Conservation (phyloP, 495 filamentous ascomycete species). For the Aspergillus incahuasiensis region DNA sequence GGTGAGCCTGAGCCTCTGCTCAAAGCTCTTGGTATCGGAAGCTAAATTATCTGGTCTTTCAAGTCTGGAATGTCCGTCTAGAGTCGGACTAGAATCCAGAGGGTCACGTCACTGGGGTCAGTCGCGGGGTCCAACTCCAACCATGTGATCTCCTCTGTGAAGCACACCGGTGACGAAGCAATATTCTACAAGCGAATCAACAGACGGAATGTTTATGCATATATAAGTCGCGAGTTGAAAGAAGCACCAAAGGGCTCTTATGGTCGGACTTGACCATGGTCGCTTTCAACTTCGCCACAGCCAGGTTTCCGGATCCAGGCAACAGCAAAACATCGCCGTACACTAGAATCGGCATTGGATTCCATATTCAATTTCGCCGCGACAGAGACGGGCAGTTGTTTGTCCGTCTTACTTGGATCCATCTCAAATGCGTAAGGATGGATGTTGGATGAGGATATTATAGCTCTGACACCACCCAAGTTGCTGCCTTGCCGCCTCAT, state of each 20-base stretch:
- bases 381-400: not conserved
- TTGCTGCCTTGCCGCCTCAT: too few relatives aligned
- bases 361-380: not conserved
- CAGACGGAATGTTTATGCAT: not conserved
- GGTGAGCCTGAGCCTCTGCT: not conserved
- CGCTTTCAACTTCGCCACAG: slow-evolving; percentile 12
- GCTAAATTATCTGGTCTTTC: not conserved
- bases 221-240: not conserved
- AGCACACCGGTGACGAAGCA: not conserved
- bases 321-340: slow-evolving; percentile 13
- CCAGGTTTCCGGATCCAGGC: slow-evolving; percentile 14
- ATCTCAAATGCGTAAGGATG: not conserved
- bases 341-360: not conserved
- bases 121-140: slow-evolving; percentile 1
- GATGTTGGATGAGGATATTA: not conserved
- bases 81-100: not conserved
- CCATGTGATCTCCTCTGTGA: slow-evolving; percentile 11
- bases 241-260: not conserved
- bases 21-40: not conserved
- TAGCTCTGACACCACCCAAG: too few relatives aligned
- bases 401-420: not conserved
- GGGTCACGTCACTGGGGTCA: slow-evolving; percentile 14
- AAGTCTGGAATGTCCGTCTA: not conserved
- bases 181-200: not conserved
- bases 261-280: not conserved